Conservation (phyloP, 352 stramenopile species). For the Phytopythium kandeliae region DNA sequence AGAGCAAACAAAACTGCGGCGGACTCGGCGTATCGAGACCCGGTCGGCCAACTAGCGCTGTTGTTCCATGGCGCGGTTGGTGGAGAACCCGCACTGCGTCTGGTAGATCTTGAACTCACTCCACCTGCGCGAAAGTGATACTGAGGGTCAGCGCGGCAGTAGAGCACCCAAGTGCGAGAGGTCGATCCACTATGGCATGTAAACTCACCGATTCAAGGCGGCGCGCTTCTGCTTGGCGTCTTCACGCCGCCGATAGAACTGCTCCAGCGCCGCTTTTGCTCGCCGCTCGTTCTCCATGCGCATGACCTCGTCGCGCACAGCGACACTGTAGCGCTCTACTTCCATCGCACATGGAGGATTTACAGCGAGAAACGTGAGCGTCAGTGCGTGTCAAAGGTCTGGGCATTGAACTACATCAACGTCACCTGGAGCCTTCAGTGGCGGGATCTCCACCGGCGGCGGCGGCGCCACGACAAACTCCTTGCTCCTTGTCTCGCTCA, state of each 20-base stretch:
- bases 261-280: constrained; percentile 13
- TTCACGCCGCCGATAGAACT: constrained; percentile 17
- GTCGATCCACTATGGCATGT: too few relatives aligned
- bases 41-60: not conserved
- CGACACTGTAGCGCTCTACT: constrained; percentile 13
- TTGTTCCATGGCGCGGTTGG: constrained; percentile 1
- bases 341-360: not conserved
- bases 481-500: constrained; percentile 46
- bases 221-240: constrained; percentile 14
- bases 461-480: constrained; percentile 14
- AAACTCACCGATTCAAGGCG: constrained; percentile 13
- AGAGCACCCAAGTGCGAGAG: too few relatives aligned
- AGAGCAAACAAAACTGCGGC: not conserved
- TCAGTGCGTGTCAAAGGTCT: not conserved
- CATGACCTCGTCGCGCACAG: constrained; percentile 10
- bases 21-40: constrained; percentile 1
- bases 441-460: constrained; percentile 16
- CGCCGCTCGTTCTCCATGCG: constrained; percentile 13
- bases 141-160: too few relatives aligned
- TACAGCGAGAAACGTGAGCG: not conserved
- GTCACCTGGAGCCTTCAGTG: constrained; percentile 20
- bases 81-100: constrained; percentile 13
- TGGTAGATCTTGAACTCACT: constrained; percentile 15
- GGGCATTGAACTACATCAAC: not conserved
- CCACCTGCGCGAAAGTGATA: not conserved